Evolutionary conservation across 176 grass and related monocot genomes (phyloP).

Genomic region (Aechmea fasciata): DNA sequence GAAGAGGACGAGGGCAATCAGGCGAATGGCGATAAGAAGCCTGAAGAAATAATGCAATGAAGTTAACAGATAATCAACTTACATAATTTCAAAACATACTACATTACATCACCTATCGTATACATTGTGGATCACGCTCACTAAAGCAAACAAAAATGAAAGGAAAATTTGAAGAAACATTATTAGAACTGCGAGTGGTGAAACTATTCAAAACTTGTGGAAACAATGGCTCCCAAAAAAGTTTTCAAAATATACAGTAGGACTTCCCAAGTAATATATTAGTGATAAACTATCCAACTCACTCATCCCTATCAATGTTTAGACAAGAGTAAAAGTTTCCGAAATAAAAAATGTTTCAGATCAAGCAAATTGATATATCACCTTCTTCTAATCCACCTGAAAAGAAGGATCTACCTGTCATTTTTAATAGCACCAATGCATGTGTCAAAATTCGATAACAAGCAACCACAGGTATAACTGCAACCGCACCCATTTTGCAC

Average conservation of each 20-base stretch:
- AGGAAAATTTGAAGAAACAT: not conserved
- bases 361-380: too few relatives aligned
- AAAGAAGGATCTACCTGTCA: too few relatives aligned
- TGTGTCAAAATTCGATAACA: not conserved
- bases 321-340: too few relatives aligned
- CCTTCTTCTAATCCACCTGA: too few relatives aligned
- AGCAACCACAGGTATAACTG: not conserved
- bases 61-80: not conserved
- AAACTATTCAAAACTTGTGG: too few relatives aligned
- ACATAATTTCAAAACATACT: not conserved
- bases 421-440: too few relatives aligned
- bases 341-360: too few relatives aligned
- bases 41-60: conserved; percentile 26
- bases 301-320: too few relatives aligned
- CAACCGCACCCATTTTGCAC: not conserved
- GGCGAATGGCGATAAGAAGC: conserved; percentile 75
- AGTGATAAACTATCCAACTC: too few relatives aligned
- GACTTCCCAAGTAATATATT: too few relatives aligned
- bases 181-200: not conserved
- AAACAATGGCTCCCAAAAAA: too few relatives aligned
- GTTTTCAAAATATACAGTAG: too few relatives aligned
- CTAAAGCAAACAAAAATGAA: not conserved
- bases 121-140: not conserved
- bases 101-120: not conserved
- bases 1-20: conserved; percentile 60